Conservation (phyloP, 805 yeast species). For the Kodamaea fukazawae region DNA sequence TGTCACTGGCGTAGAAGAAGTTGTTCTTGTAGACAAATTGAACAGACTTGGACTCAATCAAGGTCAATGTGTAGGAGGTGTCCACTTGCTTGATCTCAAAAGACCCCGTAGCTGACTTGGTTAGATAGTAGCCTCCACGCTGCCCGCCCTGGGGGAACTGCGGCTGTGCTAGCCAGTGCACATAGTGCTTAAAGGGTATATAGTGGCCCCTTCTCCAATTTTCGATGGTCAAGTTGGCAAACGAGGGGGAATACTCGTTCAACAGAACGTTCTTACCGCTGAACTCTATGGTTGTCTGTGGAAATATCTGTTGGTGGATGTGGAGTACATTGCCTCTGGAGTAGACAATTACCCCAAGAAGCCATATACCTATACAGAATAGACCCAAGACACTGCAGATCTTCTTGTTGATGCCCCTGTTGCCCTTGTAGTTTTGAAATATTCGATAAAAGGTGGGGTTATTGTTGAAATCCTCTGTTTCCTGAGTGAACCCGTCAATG, state of each 20-base stretch:
- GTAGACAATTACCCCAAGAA: constrained; percentile 25
- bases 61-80: constrained; percentile 22
- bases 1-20: constrained; percentile 28
- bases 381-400: constrained; percentile 1
- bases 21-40: constrained; percentile 44
- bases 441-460: constrained; percentile 23
- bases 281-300: constrained; percentile 20
- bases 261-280: constrained; percentile 32
- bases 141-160: constrained; percentile 29
- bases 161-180: constrained; percentile 28
- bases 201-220: constrained; percentile 23
- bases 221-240: constrained; percentile 28
- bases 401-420: constrained; percentile 9
- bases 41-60: constrained; percentile 22
- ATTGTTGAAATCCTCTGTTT: constrained; percentile 21
- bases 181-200: constrained; percentile 12
- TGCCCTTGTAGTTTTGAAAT: constrained; percentile 15
- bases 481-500: constrained; percentile 19
- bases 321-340: constrained; percentile 12
- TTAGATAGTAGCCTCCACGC: constrained; percentile 31
- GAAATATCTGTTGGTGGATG: constrained; percentile 8
- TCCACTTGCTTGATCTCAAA: constrained; percentile 27
- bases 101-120: constrained; percentile 11
- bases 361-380: constrained; percentile 23
- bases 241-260: constrained; percentile 25